Percentiles rank a stretch among this genome's conserved stretches.
These are phyloP conservation scores for Pichia occidentalis DNA, from an alignment of 805 yeast species.

Conservation along the genomic window DNA sequence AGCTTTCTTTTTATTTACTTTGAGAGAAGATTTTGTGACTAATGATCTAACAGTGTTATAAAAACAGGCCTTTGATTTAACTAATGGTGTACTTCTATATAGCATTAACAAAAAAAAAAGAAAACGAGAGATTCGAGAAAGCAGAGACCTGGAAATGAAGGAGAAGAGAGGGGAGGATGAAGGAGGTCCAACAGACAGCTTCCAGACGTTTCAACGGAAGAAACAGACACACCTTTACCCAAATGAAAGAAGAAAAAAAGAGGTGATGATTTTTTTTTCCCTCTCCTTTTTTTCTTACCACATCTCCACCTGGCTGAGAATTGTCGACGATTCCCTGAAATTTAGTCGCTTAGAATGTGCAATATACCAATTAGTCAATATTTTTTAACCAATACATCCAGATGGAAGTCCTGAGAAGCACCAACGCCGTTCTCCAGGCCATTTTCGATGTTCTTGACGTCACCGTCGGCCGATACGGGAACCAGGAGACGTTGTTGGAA, in stretches of 20 bases:
- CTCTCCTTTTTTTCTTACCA: neutral
- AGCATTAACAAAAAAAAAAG: conserved; percentile 1
- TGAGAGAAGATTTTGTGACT: too few relatives aligned
- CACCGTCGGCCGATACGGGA: conserved; percentile 19
- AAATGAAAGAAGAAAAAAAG: neutral
- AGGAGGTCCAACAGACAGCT: too few relatives aligned
- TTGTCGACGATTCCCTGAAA: neutral
- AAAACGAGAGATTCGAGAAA: neutral
- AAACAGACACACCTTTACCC: too few relatives aligned
- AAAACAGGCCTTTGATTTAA: neutral
- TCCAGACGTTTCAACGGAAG: too few relatives aligned
- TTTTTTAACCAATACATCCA: conserved; percentile 32
- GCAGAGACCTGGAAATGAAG: too few relatives aligned
- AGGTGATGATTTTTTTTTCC: too few relatives aligned
- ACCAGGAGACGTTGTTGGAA: conserved; percentile 22
- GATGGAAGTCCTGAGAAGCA: conserved; percentile 35
- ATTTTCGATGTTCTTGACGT: conserved; percentile 14
- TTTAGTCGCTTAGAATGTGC: neutral
- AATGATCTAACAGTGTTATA: too few relatives aligned
- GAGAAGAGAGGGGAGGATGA: too few relatives aligned
- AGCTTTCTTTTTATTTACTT: conserved; percentile 2
- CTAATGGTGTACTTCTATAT: neutral
- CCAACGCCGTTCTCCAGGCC: conserved; percentile 34
- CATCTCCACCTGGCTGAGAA: neutral
- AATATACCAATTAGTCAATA: too few relatives aligned